Base-by-base conservation (phyloP, 169 alveolate genomes). In the Cryptosporidium viatorum region DNA sequence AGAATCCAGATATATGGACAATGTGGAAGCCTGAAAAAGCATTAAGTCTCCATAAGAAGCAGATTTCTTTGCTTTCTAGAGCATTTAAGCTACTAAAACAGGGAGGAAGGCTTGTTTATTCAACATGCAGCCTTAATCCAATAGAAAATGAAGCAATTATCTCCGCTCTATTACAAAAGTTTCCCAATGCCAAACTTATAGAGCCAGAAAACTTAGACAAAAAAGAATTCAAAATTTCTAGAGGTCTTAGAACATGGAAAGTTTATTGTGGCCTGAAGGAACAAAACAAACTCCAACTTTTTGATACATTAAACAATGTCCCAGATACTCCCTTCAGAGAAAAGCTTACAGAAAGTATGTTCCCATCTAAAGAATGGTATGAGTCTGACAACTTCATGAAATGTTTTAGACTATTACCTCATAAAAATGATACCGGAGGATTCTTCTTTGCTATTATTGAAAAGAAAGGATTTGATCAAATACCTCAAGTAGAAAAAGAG, bases 91-190 rank as follows among this genome's bases (percentile, higher is more conserved):
- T 95, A 69, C 85, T 94, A 31, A 96, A 95, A 85, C 94, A 92
- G 5, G 97, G 97, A 71, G 96, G 96, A 14, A 48, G 84, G 29
- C 92, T 97, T 69, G 87, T 98, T 7, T 98, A 98, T 91, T 96
- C 99, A 23, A 98, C 99, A 18, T 98, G 99, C 86, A 96, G 99
- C 0, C 92, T 97, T 51, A 98, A 97, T 85, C 99, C 99, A 5
- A 92, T 98, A 85, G 99, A 98, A 86, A 95, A 98, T 91, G 99
- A 98, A 93, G 98, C 98, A 37, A 97, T 96, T 31, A 96, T 97
- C 23, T 87, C 94, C 33, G 87, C 92, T 35, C 91, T 96, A 4
- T 86, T 95, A 69, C 86, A 91, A 60, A 80, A 92, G 85, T 95
- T 94, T 71, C 91, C 91, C 16, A 94, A 93, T 31, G 85, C 94